Base-by-base conservation (phyloP, 192 early-diverging fungal genomes). In the Mortierella antarctica region DNA sequence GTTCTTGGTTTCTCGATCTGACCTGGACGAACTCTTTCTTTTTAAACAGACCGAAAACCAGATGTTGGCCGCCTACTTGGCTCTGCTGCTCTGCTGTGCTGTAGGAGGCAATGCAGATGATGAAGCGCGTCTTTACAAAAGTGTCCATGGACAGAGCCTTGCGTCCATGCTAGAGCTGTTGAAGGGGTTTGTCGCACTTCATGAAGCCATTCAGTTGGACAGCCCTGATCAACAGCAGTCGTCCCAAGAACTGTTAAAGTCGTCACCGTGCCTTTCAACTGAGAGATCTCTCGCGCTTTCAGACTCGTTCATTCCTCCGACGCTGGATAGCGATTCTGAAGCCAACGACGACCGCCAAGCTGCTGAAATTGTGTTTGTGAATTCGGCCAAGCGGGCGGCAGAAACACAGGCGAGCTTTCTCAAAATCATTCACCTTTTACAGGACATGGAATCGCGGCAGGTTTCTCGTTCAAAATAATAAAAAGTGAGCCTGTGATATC, bases 131-230 rank as follows among this genome's bases (percentile, higher is more conserved):
- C 44, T 80, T 7, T 63, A 63, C 40, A 1, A 12, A 15, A 18
- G 58, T 31, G 47, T 72, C 21, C 12, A 52, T 17, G 70, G 70
- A 21, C 57, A 58, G 45, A 72, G 45, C 44, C 54, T 80, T 44
- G 54, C 52, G 20, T 70, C 77, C 7, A 80, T 80, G 70, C 42
- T 80, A 8, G 70, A 72, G n/a, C 64, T 80, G 2, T 46, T 80
- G 53, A 21, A 42, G 6, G 70, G 62, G 6, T 80, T 72, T 52
- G 46, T 21, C 18, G 69, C 50, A 7, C 7, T 61, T 12, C 55
- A 79, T 12, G 31, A 74, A 31, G 21, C 64, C 10, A 49, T 64
- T 5, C 62, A 56, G 59, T 6, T 23, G 20, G 50, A 63, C 9
- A 10, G 40, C 51, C 14, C 47, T 23, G 52, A 62, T 40, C 10